Conservation (phyloP, 768 basidiomycete genomes). For the Sarcodon sp. region DNA sequence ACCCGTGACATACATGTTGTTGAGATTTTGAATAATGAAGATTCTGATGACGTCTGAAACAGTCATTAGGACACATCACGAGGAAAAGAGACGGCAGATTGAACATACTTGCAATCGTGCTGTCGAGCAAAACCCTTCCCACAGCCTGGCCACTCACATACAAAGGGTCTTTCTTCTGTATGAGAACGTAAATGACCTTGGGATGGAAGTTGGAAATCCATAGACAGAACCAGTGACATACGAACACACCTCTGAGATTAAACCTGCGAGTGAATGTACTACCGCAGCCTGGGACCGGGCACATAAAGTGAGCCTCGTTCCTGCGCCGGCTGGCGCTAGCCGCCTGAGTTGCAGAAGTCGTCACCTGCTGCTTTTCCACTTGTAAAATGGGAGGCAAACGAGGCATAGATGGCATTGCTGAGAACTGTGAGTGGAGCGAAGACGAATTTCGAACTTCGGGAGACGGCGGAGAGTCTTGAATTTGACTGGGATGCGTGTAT, state of each 20-base stretch:
- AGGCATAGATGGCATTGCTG: constrained; percentile 22
- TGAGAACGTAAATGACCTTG: constrained; percentile 87
- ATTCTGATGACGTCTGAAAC: constrained; percentile 71
- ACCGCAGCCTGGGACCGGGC: constrained; percentile 24
- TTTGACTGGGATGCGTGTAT: neutral
- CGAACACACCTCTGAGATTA: constrained; percentile 60
- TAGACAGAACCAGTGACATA: constrained; percentile 1
- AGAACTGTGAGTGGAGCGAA: constrained; percentile 19
- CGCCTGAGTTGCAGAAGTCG: constrained; percentile 85
- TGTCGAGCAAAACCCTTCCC: constrained; percentile 92
- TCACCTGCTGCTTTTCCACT: constrained; percentile 91
- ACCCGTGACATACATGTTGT: constrained; percentile 80
- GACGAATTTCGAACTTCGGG: constrained; percentile 5
- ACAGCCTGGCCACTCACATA: constrained; percentile 89
- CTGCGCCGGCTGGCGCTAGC: constrained; percentile 82
- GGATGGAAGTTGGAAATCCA: constrained; percentile 1
- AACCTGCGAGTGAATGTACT: constrained; percentile 63
- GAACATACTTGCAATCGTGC: constrained; percentile 89
- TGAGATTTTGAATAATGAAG: constrained; percentile 77
- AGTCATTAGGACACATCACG: neutral
- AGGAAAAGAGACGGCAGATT: neutral
- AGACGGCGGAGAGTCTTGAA: constrained; percentile 2
- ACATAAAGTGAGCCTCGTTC: constrained; percentile 82
- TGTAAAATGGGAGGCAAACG: constrained; percentile 75
- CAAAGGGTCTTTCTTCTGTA: constrained; percentile 89